Percentiles rank a stretch among this genome's conserved stretches.
Conservation (phyloP, 495 filamentous ascomycete genomes). For the Elasticomyces elasticus region DNA sequence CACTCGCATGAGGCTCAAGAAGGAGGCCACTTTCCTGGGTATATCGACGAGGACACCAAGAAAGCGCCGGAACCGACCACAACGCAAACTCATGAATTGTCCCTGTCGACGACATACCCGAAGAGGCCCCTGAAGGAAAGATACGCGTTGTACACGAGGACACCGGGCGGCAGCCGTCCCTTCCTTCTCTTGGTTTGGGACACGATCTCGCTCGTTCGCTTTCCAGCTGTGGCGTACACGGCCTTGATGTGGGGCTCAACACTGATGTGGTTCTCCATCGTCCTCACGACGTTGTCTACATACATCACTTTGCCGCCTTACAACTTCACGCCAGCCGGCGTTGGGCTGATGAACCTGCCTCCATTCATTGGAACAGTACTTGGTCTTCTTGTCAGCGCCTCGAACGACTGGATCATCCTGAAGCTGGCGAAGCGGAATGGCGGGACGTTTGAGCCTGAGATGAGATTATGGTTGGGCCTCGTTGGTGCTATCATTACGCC, state of each 20-base stretch:
- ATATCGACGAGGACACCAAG: not conserved
- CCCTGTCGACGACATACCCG: not conserved
- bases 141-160: not conserved
- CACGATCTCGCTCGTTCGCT: constrained; percentile 1
- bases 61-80: not conserved
- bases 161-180: constrained; percentile 4
- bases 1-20: not conserved
- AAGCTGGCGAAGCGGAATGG: constrained; percentile 44
- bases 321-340: constrained; percentile 1
- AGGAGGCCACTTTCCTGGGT: not conserved
- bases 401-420: constrained; percentile 43
- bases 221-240: constrained; percentile 7
- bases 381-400: constrained; percentile 39
- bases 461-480: constrained; percentile 51
- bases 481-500: constrained; percentile 39
- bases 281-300: not conserved
- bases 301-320: constrained; percentile 10
- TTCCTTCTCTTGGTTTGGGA: constrained; percentile 5
- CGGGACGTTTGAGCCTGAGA: constrained; percentile 60
- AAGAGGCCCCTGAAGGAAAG: constrained; percentile 5
- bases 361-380: constrained; percentile 41
- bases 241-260: constrained; percentile 6
- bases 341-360: constrained; percentile 17
- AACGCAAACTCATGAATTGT: not conserved
- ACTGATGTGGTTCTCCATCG: constrained; percentile 9